phyloP scores from a whole-genome alignment of 768 basidiomycete genomes.

The Cubamyces lactineus region DNA sequence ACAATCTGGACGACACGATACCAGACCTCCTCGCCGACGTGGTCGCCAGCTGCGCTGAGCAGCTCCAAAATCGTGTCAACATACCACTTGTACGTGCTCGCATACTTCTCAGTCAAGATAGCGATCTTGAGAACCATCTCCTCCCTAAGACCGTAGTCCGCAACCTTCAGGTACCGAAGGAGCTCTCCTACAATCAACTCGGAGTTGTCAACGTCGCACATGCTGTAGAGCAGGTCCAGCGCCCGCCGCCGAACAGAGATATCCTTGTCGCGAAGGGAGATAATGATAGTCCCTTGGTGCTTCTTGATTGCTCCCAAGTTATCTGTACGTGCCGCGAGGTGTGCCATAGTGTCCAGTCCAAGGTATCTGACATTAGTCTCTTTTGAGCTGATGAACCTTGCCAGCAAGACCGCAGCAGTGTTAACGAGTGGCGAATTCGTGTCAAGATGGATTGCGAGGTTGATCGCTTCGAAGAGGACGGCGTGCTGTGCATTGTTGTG shows the following conservation, averaged over 20 bases:
- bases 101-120: slow-evolving; percentile 98
- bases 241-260: slow-evolving; percentile 95
- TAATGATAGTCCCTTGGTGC: slow-evolving; percentile 94
- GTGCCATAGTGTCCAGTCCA: slow-evolving; percentile 97
- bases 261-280: slow-evolving; percentile 94
- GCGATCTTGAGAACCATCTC: slow-evolving; percentile 99
- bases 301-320: slow-evolving; percentile 91
- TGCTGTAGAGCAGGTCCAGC: slow-evolving; percentile 95
- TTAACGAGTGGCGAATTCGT: slow-evolving; percentile 86
- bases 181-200: slow-evolving; percentile 96
- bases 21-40: slow-evolving; percentile 99
- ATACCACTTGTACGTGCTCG: slow-evolving; percentile 98
- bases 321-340: slow-evolving; percentile 92
- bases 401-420: slow-evolving; percentile 87
- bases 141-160: slow-evolving; percentile 94
- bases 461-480: slow-evolving; percentile 97
- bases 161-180: slow-evolving; percentile 90
- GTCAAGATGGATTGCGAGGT: slow-evolving; percentile 94
- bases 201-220: slow-evolving; percentile 98
- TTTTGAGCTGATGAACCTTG: slow-evolving; percentile 95
- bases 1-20: slow-evolving; percentile 98
- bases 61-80: slow-evolving; percentile 96
- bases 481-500: slow-evolving; percentile 99
- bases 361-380: slow-evolving; percentile 99
- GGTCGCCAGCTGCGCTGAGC: slow-evolving; percentile 95